A percentile compares a stretch with the other conserved stretches of the same genome.
Conservation (phyloP, 1,139 yeast species). For the Zygotorulaspora mrakii region DNA sequence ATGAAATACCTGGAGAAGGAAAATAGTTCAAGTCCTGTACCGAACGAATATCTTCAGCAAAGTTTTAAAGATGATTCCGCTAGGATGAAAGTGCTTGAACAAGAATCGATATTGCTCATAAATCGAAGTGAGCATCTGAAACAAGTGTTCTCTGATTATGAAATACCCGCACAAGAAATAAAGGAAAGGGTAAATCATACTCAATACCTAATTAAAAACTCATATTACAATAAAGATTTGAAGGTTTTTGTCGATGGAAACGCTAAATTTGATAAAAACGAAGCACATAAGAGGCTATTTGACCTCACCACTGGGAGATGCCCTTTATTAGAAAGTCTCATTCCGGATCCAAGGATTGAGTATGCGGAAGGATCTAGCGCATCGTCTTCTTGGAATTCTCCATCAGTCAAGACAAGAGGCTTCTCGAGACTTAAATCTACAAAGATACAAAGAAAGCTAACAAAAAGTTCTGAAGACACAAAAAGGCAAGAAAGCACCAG, state of each 20-base stretch:
- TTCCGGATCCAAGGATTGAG: conserved; percentile 6
- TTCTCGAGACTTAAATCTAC: conserved; percentile 10
- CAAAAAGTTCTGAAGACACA: conserved; percentile 6
- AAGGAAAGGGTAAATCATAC: conserved; percentile 21
- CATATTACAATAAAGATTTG: conserved; percentile 16
- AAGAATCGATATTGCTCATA: conserved; percentile 27
- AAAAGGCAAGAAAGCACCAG: conserved; percentile 1
- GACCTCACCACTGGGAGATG: conserved; percentile 8
- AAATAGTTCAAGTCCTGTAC: conserved; percentile 11
- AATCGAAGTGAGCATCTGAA: conserved; percentile 27
- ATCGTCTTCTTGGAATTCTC: conserved; percentile 7
- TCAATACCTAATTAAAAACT: conserved; percentile 18
- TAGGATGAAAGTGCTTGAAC: conserved; percentile 21
- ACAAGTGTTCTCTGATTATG: conserved; percentile 28
- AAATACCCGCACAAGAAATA: conserved; percentile 26
- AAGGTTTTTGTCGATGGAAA: conserved; percentile 16
- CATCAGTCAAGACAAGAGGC: conserved; percentile 8
- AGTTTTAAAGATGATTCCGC: conserved; percentile 11
- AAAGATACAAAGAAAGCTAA: conserved; percentile 3
- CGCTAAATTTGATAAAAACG: conserved; percentile 14
- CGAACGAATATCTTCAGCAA: conserved; percentile 1
- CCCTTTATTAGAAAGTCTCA: conserved; percentile 8
- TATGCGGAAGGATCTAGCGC: conserved; percentile 4
- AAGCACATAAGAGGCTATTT: conserved; percentile 17
- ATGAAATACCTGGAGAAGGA: conserved; percentile 24